Base-by-base conservation (phyloP, 2,329 filamentous ascomycete species). In the Colletotrichum musae region DNA sequence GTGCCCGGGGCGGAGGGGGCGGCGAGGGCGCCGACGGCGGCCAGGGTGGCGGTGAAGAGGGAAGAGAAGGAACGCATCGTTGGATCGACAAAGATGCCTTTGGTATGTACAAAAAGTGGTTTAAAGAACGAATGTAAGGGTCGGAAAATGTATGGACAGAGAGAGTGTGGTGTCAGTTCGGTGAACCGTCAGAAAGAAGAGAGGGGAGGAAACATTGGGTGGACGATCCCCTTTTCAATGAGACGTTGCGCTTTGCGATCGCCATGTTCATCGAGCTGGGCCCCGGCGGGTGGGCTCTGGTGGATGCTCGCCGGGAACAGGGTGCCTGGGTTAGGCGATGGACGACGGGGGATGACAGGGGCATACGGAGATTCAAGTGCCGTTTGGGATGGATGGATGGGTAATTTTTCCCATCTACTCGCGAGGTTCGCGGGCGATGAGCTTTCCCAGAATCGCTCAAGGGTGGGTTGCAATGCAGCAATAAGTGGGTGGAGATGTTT, bases 1-100 rank as follows among this genome's bases (percentile, higher is more conserved):
- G 32, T 65, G 28, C 53, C 39, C 32, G 57, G 48, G 68, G 57
- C 50, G n/a, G 64, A 53, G 6, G 69, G 65, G 41, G 61, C 65
- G 12, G 64, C 71, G 41, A 69, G 64, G 9, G 63, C 61, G 45
- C 67, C 62, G 56, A 65, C 63, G 59, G 54, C 58, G 54, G 69
- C 71, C 45, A 71, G 45, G 36, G 56, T 48, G 41, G 58, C 68
- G 26, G 60, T 64, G 56, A 71, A 70, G 47, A 70, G 26, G 16
- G 58, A 68, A 58, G 68, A 52, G 36, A 70, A 70, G 24, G 64
- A 68, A 51, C 28, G 52, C 68, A 70, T 68, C 12, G 52, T 52
- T 24, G 21, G 56, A 57, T 16, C 24, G 47, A 47, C 32, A n/a
- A 32, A 36, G 32, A 36, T 36, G 26, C 24, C 24, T 47, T 32